Conservation (phyloP, 2,329 filamentous ascomycete species). For the Sphaceloma murrayae region DNA sequence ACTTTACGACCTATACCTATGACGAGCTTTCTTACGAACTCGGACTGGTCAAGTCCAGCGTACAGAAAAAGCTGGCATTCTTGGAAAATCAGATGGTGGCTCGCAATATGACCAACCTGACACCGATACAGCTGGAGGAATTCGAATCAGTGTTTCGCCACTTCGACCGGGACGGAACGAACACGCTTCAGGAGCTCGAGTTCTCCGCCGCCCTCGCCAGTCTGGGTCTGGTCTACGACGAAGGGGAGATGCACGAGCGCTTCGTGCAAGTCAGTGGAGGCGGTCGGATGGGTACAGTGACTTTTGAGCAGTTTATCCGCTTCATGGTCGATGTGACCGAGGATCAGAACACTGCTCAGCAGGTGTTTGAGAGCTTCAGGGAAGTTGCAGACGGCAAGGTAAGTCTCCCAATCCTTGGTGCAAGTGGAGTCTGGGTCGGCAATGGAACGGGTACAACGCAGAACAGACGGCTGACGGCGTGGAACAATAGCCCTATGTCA, state of each 20-base stretch:
- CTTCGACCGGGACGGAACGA: slow-evolving; percentile 88
- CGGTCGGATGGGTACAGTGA: slow-evolving; percentile 62
- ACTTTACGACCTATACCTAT: slow-evolving; percentile 98
- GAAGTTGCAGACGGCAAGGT: slow-evolving; percentile 95
- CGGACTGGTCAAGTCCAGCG: slow-evolving; percentile 78
- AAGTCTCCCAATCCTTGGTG: slow-evolving; percentile 23
- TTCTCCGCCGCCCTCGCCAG: slow-evolving; percentile 95
- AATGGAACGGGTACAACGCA: slow-evolving; percentile 15
- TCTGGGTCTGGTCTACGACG: slow-evolving; percentile 88
- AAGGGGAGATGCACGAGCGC: slow-evolving; percentile 95
- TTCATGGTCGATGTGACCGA: slow-evolving; percentile 99
- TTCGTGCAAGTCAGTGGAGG: slow-evolving; percentile 73
- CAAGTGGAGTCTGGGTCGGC: background rate
- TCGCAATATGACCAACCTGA: slow-evolving; percentile 96
- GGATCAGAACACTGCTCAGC: slow-evolving; percentile 96
- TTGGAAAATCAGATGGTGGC: slow-evolving; percentile 98
- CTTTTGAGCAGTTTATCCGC: slow-evolving; percentile 96
- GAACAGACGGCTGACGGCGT: slow-evolving; percentile 13
- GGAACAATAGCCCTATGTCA: slow-evolving; percentile 67
- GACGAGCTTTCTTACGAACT: slow-evolving; percentile 94
- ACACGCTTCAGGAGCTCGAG: slow-evolving; percentile 83
- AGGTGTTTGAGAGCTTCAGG: slow-evolving; percentile 94
- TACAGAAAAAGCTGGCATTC: slow-evolving; percentile 93
- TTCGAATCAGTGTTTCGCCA: slow-evolving; percentile 98
- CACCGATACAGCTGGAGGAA: slow-evolving; percentile 94